Evolutionary conservation across 1,284 basidiomycete species (phyloP).

Genomic region (Neotropicomus parvogracilis): DNA sequence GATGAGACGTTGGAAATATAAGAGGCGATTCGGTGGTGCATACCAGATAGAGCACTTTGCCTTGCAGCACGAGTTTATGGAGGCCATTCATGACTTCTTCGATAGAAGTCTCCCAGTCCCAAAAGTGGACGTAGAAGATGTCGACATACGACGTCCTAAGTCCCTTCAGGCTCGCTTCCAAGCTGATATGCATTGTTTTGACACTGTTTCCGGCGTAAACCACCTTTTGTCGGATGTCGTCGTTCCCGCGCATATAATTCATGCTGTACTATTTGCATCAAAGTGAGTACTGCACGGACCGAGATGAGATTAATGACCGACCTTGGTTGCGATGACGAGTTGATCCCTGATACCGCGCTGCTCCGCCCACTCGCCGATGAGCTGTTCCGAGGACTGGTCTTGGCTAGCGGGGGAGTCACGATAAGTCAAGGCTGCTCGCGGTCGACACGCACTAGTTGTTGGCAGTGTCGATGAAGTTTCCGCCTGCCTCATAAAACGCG

Average conservation of each 20-base stretch:
- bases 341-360: slow-evolving; percentile 49
- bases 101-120: slow-evolving; percentile 37
- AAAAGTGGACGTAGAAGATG: slow-evolving; percentile 32
- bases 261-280: slow-evolving; percentile 31
- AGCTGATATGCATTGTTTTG: slow-evolving; percentile 32
- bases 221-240: slow-evolving; percentile 22
- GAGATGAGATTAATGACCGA: slow-evolving; percentile 16
- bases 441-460: slow-evolving; percentile 31
- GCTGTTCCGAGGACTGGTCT: slow-evolving; percentile 46
- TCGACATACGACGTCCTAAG: slow-evolving; percentile 45
- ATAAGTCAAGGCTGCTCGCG: too few species aligned
- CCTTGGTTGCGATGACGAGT: slow-evolving; percentile 54
- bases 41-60: slow-evolving; percentile 46
- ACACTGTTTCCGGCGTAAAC: slow-evolving; percentile 38
- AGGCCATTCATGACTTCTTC: slow-evolving; percentile 50
- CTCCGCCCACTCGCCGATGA: slow-evolving; percentile 59
- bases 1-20: background rate
- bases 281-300: background rate
- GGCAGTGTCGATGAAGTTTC: slow-evolving; percentile 40
- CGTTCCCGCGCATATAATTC: slow-evolving; percentile 26
- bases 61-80: slow-evolving; percentile 38
- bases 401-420: slow-evolving; percentile 27
- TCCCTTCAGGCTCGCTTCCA: slow-evolving; percentile 41
- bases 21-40: background rate
- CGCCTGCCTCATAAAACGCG: slow-evolving; percentile 38